Percentiles rank a stretch among this genome's conserved stretches.
Conservation (phyloP, 345 rosid species). For the Syzygium aqueum region DNA sequence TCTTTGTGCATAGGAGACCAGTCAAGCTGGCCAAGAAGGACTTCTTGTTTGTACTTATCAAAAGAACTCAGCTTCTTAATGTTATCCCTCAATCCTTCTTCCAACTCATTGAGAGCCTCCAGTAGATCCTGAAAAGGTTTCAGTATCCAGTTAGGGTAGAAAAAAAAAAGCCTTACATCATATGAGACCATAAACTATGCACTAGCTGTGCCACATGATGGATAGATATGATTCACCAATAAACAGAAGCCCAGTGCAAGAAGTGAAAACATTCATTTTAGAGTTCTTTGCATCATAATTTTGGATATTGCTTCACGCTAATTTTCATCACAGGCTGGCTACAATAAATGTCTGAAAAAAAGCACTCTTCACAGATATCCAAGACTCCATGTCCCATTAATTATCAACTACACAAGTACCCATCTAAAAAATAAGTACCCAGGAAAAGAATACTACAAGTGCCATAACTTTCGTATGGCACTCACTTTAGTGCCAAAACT, state of each 20-base stretch:
- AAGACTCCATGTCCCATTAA: not conserved
- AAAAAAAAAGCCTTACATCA: not conserved
- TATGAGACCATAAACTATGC: not conserved
- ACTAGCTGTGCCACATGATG: not conserved
- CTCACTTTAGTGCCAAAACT: too few species aligned
- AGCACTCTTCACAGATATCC: not conserved
- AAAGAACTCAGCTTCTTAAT: constrained; percentile 86
- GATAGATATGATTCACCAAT: not conserved
- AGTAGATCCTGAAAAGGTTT: constrained; percentile 55
- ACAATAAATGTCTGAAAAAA: not conserved
- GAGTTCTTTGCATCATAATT: not conserved
- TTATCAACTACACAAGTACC: not conserved
- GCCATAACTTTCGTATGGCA: too few species aligned
- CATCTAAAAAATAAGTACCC: not conserved
- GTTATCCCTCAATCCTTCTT: constrained; percentile 72
- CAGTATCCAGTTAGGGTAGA: not conserved
- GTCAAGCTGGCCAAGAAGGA: constrained; percentile 91
- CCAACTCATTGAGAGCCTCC: constrained; percentile 80
- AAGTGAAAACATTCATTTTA: not conserved
- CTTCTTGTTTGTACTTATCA: constrained; percentile 94
- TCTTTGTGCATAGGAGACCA: constrained; percentile 99
- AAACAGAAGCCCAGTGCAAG: not conserved
- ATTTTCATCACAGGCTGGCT: not conserved
- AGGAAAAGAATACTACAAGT: too few species aligned
- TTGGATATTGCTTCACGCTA: not conserved